Evolutionary conservation across 805 yeast genomes (phyloP).

Genomic region (Zygoascus tannicola): DNA sequence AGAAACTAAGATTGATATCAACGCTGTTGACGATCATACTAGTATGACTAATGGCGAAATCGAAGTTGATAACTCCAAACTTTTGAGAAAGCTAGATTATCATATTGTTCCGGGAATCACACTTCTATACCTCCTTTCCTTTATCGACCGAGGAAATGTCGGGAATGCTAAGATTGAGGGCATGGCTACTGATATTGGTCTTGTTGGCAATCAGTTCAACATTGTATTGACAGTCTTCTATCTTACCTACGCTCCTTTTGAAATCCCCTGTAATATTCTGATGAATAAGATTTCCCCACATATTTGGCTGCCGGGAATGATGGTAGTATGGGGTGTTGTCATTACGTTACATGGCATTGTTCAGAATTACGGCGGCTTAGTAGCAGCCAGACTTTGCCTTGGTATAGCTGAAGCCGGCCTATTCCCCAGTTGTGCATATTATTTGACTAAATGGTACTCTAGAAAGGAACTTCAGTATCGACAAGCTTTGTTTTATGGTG

Average conservation of each 20-base stretch:
- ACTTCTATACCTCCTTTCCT: conserved; percentile 39
- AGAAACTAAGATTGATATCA: no score
- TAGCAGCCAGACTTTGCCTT: conserved; percentile 31
- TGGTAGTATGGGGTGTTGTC: conserved; percentile 31
- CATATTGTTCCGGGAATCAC: conserved; percentile 40
- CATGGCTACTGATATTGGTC: conserved; percentile 32
- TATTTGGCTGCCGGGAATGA: conserved; percentile 25
- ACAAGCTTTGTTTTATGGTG: conserved; percentile 31
- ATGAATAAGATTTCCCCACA: conserved; percentile 28
- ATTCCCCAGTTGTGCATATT: conserved; percentile 34
- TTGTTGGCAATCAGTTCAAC: conserved; percentile 25
- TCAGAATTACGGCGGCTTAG: conserved; percentile 24
- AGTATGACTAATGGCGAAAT: no score
- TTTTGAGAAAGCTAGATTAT: conserved; percentile 33
- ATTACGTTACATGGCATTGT: conserved; percentile 30
- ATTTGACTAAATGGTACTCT: conserved; percentile 26
- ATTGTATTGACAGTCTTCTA: conserved; percentile 37
- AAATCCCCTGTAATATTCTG: conserved; percentile 25
- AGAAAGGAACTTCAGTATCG: conserved; percentile 33
- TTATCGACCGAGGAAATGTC: conserved; percentile 43
- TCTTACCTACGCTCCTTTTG: conserved; percentile 20
- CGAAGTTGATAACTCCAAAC: conserved; percentile 9
- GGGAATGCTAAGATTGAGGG: conserved; percentile 47
- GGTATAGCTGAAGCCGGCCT: conserved; percentile 38
- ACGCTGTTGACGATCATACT: no score